A percentile compares a stretch with the other conserved stretches of the same genome.
Evolutionary conservation across 441 rosid species (phyloP).

Genomic region (Pelargonium fulgidum): DNA sequence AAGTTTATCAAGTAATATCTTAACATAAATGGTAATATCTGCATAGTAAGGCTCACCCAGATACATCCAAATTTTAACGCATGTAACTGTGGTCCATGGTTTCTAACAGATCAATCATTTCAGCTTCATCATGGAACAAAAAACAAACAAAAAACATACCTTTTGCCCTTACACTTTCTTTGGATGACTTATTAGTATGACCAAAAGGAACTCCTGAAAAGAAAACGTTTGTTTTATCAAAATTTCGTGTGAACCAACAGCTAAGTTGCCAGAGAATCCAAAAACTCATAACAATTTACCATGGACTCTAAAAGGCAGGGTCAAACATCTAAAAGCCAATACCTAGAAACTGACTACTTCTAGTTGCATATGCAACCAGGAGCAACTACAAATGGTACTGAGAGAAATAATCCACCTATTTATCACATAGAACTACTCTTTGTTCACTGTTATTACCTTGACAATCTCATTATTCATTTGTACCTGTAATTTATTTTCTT

Average conservation of each 20-base stretch:
- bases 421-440: no score
- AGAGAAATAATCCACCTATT: neutral
- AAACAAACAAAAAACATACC: slow-evolving; percentile 48
- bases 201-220: slow-evolving; percentile 94
- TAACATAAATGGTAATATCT: neutral
- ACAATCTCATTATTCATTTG: no score
- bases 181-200: slow-evolving; percentile 67
- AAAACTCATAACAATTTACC: slow-evolving; percentile 10
- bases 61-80: neutral
- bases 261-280: slow-evolving; percentile 23
- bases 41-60: neutral
- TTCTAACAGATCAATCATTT: slow-evolving; percentile 16
- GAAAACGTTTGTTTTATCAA: slow-evolving; percentile 50
- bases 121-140: slow-evolving; percentile 15
- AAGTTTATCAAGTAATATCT: neutral
- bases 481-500: no score
- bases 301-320: slow-evolving; percentile 15
- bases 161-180: slow-evolving; percentile 77
- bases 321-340: slow-evolving; percentile 12
- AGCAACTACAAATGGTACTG: slow-evolving; percentile 3
- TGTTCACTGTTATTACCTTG: no score
- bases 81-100: neutral
- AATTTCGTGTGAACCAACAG: slow-evolving; percentile 20
- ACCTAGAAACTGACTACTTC: slow-evolving; percentile 13
- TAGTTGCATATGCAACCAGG: slow-evolving; percentile 9